Evolutionary conservation across 129 eudicot genomes (phyloP).

Genomic region (Mikania micrantha): DNA sequence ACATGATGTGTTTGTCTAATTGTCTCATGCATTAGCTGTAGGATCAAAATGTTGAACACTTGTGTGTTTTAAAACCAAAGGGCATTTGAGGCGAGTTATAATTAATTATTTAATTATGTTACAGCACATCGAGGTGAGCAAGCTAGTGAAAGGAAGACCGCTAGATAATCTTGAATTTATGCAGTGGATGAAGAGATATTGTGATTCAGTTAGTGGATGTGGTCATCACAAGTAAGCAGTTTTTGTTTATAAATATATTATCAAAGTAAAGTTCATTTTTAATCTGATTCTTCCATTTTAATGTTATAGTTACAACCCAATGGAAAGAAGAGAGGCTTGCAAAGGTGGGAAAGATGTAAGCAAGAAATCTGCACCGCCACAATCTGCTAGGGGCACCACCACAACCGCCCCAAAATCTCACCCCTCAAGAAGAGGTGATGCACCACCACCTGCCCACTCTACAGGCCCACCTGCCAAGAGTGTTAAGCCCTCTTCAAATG

Average conservation of each 20-base stretch:
- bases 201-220: conserved; percentile 73
- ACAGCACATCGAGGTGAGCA: conserved; percentile 94
- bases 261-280: not conserved
- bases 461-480: conserved; percentile 49
- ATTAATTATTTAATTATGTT: no score
- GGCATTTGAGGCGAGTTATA: no score
- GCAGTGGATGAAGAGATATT: conserved; percentile 98
- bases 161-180: conserved; percentile 87
- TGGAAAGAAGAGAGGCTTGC: conserved; percentile 79
- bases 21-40: no score
- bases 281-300: not conserved
- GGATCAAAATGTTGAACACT: no score
- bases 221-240: conserved; percentile 44
- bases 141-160: conserved; percentile 84
- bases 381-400: conserved; percentile 39
- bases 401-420: conserved; percentile 51
- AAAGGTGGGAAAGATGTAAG: conserved; percentile 68
- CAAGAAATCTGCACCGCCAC: conserved; percentile 55
- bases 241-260: not conserved
- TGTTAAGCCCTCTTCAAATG: conserved; percentile 34
- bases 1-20: no score
- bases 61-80: no score
- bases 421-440: conserved; percentile 46
- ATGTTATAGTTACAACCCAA: conserved; percentile 63
- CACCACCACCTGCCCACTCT: conserved; percentile 31